phyloP scores from a whole-genome alignment of 371 early-diverging fungal species.

The Massospora cicadina region DNA sequence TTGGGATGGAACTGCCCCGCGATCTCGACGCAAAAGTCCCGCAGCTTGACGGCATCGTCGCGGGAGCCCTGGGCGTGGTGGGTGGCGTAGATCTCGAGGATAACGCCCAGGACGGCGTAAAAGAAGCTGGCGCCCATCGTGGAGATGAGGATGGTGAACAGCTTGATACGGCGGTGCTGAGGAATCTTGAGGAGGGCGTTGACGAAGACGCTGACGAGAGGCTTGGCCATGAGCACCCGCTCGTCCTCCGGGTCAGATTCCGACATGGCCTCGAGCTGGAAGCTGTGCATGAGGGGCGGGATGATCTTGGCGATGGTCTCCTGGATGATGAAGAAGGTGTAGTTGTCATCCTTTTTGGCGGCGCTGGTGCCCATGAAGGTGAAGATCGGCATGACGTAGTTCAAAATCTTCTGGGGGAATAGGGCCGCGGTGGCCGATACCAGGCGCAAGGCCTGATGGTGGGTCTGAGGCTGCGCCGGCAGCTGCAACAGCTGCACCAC shows the following conservation, averaged over 20 bases:
- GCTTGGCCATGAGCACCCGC: slow-evolving; percentile 32
- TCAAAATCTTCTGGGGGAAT: slow-evolving; percentile 68
- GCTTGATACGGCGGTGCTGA: slow-evolving; percentile 69
- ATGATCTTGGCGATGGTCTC: slow-evolving; percentile 73
- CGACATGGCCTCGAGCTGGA: slow-evolving; percentile 21
- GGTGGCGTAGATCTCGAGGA: slow-evolving; percentile 51
- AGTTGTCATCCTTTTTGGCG: slow-evolving; percentile 84
- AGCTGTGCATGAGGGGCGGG: slow-evolving; percentile 56
- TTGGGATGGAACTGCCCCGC: slow-evolving; percentile 38
- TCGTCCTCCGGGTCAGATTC: slow-evolving; percentile 19
- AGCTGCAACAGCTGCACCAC: slow-evolving; percentile 78
- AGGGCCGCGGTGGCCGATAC: slow-evolving; percentile 72
- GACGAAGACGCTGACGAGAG: slow-evolving; percentile 75
- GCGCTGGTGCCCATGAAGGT: slow-evolving; percentile 96
- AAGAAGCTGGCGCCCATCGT: slow-evolving; percentile 68
- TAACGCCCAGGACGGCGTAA: slow-evolving; percentile 45
- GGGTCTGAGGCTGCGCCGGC: slow-evolving; percentile 89
- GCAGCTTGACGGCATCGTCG: slow-evolving; percentile 33
- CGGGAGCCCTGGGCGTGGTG: slow-evolving; percentile 27
- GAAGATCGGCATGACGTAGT: slow-evolving; percentile 89
- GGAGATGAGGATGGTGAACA: slow-evolving; percentile 63
- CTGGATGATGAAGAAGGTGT: slow-evolving; percentile 87
- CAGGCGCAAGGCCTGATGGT: slow-evolving; percentile 70
- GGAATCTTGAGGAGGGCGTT: slow-evolving; percentile 86
- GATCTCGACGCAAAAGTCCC: slow-evolving; percentile 44